These are phyloP conservation scores for Pueraria montana DNA, from an alignment of 306 rosid species.

Conservation along the genomic window DNA sequence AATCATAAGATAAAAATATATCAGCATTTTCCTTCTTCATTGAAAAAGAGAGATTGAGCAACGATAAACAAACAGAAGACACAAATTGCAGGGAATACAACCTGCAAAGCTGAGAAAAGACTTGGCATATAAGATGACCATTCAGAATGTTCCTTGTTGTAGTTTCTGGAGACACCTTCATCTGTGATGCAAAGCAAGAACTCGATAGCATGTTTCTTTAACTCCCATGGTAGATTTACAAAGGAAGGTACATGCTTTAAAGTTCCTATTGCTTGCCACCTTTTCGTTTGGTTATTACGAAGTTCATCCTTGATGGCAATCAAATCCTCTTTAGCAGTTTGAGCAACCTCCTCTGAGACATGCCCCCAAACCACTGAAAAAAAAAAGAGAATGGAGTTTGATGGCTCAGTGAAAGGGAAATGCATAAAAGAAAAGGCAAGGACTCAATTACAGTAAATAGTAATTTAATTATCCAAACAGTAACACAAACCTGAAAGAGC, in stretches of 20 bases:
- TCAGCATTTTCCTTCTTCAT: conserved; percentile 27
- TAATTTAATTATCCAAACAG: conserved; percentile 35
- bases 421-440: conserved; percentile 40
- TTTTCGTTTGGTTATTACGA: conserved; percentile 61
- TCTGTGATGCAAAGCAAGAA: conserved; percentile 74
- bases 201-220: conserved; percentile 73
- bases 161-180: conserved; percentile 50
- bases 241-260: conserved; percentile 71
- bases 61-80: conserved; percentile 17
- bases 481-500: conserved; percentile 77
- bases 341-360: conserved; percentile 65
- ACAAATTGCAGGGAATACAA: conserved; percentile 44
- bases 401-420: conserved; percentile 34
- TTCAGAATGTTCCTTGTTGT: conserved; percentile 54
- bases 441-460: conserved; percentile 33
- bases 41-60: conserved; percentile 23
- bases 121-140: conserved; percentile 66
- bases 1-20: conserved; percentile 35
- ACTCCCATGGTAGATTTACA: conserved; percentile 74
- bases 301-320: conserved; percentile 67
- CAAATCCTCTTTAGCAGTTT: conserved; percentile 68
- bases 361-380: conserved; percentile 83
- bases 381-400: conserved; percentile 29
- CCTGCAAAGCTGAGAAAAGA: conserved; percentile 83
- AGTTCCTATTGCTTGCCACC: conserved; percentile 93